Conservation (phyloP, 139 green algal species). For the Protoeuglena noctilucae region DNA sequence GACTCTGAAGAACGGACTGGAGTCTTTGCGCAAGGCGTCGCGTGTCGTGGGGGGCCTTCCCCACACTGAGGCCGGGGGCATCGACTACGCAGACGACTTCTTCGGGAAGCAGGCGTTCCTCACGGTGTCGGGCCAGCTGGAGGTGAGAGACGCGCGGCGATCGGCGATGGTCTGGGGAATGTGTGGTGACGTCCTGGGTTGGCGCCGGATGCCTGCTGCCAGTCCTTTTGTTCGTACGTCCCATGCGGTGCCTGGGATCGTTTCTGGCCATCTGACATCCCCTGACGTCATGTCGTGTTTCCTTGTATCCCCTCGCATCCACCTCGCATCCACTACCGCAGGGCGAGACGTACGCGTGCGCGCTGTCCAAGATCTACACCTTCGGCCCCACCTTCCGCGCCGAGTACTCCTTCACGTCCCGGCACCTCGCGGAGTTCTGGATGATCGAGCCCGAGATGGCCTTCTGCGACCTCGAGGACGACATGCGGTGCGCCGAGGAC, state of each 20-base stretch:
- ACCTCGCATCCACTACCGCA: neutral
- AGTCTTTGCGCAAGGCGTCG: no score
- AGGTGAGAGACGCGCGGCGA: no score
- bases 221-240: no score
- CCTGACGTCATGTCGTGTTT: no score
- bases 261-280: no score
- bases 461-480: slow-evolving; percentile 41
- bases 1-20: no score
- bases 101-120: slow-evolving; percentile 79
- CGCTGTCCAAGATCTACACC: slow-evolving; percentile 50
- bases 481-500: slow-evolving; percentile 47
- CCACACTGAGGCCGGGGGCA: slow-evolving; percentile 18
- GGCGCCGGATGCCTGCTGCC: no score
- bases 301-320: no score
- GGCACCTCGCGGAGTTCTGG: slow-evolving; percentile 75
- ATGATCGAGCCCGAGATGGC: slow-evolving; percentile 77
- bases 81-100: slow-evolving; percentile 92
- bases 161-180: no score
- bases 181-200: no score
- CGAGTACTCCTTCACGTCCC: slow-evolving; percentile 33
- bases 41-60: slow-evolving; percentile 26
- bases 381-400: slow-evolving; percentile 49
- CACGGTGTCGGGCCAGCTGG: slow-evolving; percentile 87
- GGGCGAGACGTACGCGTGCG: slow-evolving; percentile 48
- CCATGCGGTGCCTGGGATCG: no score